Base-by-base conservation (phyloP, 1,284 basidiomycete genomes). In the Mycena citricolor region DNA sequence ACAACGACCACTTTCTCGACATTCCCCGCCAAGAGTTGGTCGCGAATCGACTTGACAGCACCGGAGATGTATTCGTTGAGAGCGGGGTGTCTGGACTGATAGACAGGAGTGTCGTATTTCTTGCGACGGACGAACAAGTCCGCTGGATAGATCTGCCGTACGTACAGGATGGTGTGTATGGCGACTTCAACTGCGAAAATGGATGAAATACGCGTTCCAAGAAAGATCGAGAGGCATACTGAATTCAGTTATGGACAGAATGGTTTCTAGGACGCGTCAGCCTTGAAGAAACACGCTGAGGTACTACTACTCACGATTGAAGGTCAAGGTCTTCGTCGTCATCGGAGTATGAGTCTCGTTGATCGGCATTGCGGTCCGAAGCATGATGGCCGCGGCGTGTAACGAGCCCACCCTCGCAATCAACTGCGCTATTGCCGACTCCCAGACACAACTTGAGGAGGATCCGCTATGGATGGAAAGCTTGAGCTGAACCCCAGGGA, bases 41-140 rank as follows among this genome's bases (percentile, higher is more conserved):
- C 83, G 5, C 74, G 70, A 6, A 94, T 63, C 12, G 88, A 83
- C 49, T 81, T 82, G 39, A 92, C 73, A 0, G 90, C 85, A 10
- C 85, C 83, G 8, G 86, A 80, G 38, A 98, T 86, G 63, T 97
- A 98, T 32, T 88, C 82, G 56, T 90, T 88, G 36, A 98, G 70
- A 21, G 79, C 79, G 0, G 93, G 92, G 59, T 94, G 90, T 5
- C 92, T 85, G 4, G 90, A 92, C 65, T 97, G 91, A 60, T 86
- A 97, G 16, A 95, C 90, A 0, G 91, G 85, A 0, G 86, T 86
- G 42, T 90, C 83, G 65, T 94, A 95, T 61, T 92, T 94, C 63
- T 87, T 86, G 37, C 90, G 76, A 36, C 91, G 79, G 19, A 86
- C 74, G 61, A 98, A 98, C 11, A 95, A 73, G 25, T 90, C 88